Conservation (phyloP, 208 protist species). For the Tritrichomonas foetus region DNA sequence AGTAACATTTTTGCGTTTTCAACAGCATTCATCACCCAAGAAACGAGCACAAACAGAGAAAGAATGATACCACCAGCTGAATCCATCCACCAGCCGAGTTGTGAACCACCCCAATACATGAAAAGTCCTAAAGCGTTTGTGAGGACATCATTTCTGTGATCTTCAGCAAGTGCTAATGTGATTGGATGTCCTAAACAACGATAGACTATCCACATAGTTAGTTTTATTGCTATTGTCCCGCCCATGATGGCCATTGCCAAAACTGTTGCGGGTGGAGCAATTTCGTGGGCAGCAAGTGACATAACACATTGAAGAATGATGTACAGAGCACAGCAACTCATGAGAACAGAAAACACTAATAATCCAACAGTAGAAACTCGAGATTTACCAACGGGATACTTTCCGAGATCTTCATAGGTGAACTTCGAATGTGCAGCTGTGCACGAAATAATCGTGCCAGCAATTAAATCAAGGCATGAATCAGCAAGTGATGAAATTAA, state of each 20-base stretch:
- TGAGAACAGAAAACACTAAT: constrained; percentile 19
- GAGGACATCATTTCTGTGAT: constrained; percentile 18
- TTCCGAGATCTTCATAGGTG: background rate
- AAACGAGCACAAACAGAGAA: background rate
- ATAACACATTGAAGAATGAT: constrained; percentile 31
- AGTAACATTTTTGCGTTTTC: constrained; percentile 37
- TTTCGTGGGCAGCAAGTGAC: background rate
- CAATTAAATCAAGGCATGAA: background rate
- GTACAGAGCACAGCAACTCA: background rate
- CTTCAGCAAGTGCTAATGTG: background rate
- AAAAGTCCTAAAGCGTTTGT: constrained; percentile 1
- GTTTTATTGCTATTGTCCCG: background rate
- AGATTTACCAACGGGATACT: constrained; percentile 9
- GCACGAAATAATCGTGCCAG: constrained; percentile 20
- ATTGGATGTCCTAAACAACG: background rate
- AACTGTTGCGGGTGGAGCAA: background rate
- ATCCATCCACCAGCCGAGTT: constrained; percentile 36
- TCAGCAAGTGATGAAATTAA: background rate
- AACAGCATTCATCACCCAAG: background rate
- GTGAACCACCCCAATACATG: constrained; percentile 6
- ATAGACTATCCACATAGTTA: background rate
- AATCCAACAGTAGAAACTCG: constrained; percentile 23
- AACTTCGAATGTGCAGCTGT: background rate
- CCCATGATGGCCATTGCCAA: background rate
- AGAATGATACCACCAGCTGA: background rate